These are phyloP conservation scores for Tylopilus sp. DNA, from an alignment of 1,284 basidiomycete species.

Conservation along the genomic window DNA sequence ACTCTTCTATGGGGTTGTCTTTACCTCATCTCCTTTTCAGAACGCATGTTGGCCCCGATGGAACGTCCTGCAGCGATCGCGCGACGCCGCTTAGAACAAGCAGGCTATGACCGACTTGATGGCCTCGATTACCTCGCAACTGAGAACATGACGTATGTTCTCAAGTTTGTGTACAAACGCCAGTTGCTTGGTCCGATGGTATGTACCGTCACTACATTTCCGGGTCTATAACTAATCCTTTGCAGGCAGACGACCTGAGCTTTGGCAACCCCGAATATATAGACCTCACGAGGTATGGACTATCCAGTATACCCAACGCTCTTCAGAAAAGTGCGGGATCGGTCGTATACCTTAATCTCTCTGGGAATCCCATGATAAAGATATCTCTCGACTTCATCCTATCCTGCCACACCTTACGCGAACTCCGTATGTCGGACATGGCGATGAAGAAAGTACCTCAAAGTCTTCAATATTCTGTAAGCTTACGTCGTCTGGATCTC, in stretches of 20 bases:
- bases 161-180: slow-evolving; percentile 86
- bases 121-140: slow-evolving; percentile 78
- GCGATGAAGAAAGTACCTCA: slow-evolving; percentile 93
- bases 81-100: slow-evolving; percentile 81
- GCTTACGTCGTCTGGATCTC: slow-evolving; percentile 83
- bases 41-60: slow-evolving; percentile 75
- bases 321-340: slow-evolving; percentile 86
- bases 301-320: slow-evolving; percentile 89
- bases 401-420: slow-evolving; percentile 80
- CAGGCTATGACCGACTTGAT: slow-evolving; percentile 87
- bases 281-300: slow-evolving; percentile 80
- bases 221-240: slow-evolving; percentile 10
- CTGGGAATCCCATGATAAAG: slow-evolving; percentile 94
- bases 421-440: slow-evolving; percentile 90
- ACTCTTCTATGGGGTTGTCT: slow-evolving; percentile 4
- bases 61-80: slow-evolving; percentile 89
- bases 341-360: slow-evolving; percentile 87
- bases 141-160: slow-evolving; percentile 82
- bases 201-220: slow-evolving; percentile 28
- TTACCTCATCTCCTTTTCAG: slow-evolving; percentile 41
- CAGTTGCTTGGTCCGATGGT: slow-evolving; percentile 68
- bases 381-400: slow-evolving; percentile 97
- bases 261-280: slow-evolving; percentile 81
- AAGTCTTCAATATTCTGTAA: slow-evolving; percentile 74
- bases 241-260: slow-evolving; percentile 67